Evolutionary conservation across 495 filamentous ascomycete species (phyloP), one percentile per base, ranked within the genome.

Genomic region (Astrothelium subdiscretum): DNA sequence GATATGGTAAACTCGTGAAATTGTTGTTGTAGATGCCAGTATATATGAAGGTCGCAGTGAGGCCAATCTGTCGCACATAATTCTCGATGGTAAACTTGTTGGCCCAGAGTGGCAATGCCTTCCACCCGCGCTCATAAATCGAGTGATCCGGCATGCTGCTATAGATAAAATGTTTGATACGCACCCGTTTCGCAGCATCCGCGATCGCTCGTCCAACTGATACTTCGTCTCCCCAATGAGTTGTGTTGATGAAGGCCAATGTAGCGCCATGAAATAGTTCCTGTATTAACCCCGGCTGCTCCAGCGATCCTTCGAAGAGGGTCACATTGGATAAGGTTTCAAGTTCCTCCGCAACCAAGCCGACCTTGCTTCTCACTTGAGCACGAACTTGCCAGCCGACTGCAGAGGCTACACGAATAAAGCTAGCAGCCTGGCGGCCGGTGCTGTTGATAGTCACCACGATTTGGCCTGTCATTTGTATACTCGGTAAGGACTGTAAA

Each of bases 1-100:
- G 94, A 72, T 95, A 97, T 0, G 86, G 88, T 29, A 97, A 80
- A 62, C 87, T 91, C 11, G 92, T 97, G 76, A 98, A 98, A 73
- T 98, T 98, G 74, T 98, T 97, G 76, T 97, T 96, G 78, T 97
- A 98, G 67, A 96, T 96, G 43, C 94, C 94, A 31, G 91, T 88
- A 72, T 97, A 97, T 65, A 97, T 85, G 66, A 96, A 97, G 8
- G 92, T 97, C 1, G 91, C 83, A 0, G 91, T 89, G 8, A 97
- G 76, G 2, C 84, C 88, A 52, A 95, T 81, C 71, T 90, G 84
- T 31, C 88, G 86, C 52, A 96, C 81, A 71, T 96, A 96, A 60
- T 91, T 87, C 76, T 97, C 94, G 40, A 96, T 86, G 20, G 88
- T 85, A 71, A 90, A 89, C 74, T 98, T 98, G 62, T 87, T 83